phyloP scores from a whole-genome alignment of 2,329 filamentous ascomycete species.

The Neofusicoccum ribis region DNA sequence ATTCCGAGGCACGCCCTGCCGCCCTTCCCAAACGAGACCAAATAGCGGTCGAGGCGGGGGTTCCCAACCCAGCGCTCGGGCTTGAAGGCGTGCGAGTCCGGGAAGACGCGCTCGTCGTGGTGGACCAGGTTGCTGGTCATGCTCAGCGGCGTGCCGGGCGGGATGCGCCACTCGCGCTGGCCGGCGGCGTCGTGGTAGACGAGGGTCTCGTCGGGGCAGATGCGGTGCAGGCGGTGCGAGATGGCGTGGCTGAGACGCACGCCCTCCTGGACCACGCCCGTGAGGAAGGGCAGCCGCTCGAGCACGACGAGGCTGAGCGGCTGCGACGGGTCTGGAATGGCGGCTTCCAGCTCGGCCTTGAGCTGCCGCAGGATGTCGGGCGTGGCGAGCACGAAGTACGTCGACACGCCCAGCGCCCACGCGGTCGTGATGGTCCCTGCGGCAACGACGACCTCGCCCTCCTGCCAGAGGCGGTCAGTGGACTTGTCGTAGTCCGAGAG shows the following conservation, averaged over 20 bases:
- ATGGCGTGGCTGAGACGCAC: conserved; percentile 22
- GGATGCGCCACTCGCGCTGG: background rate
- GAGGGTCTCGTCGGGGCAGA: conserved; percentile 17
- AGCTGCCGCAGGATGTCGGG: background rate
- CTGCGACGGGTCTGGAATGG: background rate
- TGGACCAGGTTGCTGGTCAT: conserved; percentile 24
- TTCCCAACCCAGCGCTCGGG: conserved; percentile 34
- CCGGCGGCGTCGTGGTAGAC: conserved; percentile 1
- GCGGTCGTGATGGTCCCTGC: conserved; percentile 38
- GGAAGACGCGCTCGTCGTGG: conserved; percentile 36
- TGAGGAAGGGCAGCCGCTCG: conserved; percentile 22
- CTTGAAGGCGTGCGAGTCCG: conserved; percentile 28
- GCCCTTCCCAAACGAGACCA: conserved; percentile 34
- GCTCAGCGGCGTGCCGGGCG: conserved; percentile 20
- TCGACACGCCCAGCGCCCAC: conserved; percentile 20
- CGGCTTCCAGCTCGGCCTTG: conserved; percentile 8
- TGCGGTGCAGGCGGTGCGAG: conserved; percentile 21
- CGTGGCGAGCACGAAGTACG: background rate
- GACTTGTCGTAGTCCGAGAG: conserved; percentile 16
- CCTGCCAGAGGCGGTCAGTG: conserved; percentile 16
- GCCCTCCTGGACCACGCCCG: conserved; percentile 23
- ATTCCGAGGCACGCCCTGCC: conserved; percentile 35
- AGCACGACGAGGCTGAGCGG: background rate
- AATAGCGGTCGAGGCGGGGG: conserved; percentile 27
- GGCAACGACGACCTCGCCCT: conserved; percentile 19